phyloP scores from a whole-genome alignment of 345 rosid genomes.

The Bruguiera gymnorhiza region DNA sequence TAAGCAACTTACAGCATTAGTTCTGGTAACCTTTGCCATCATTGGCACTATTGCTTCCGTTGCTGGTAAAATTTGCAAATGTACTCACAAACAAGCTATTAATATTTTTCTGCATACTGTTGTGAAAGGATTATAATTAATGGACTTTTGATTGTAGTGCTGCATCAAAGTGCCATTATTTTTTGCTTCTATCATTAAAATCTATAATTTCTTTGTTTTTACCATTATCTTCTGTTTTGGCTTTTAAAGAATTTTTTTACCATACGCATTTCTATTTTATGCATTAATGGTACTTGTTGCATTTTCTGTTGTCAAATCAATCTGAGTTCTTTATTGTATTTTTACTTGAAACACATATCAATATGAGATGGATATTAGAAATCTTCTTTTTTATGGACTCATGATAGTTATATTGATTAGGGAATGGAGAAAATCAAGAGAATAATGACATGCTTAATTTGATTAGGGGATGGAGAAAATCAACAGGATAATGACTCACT shows the following conservation, averaged over 20 bases:
- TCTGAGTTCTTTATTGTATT: background rate
- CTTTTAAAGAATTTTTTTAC: background rate
- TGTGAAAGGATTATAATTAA: too few species aligned
- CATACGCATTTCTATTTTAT: background rate
- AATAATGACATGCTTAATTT: background rate
- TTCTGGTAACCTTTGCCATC: too few species aligned
- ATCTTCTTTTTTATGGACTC: background rate
- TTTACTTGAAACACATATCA: background rate
- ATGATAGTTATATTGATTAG: background rate
- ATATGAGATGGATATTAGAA: background rate
- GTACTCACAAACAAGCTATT: too few species aligned
- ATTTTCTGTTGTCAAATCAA: background rate
- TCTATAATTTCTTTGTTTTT: slow-evolving; percentile 6
- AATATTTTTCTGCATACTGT: too few species aligned
- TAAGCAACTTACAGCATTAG: too few species aligned
- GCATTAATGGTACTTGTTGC: background rate
- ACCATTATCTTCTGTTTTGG: slow-evolving; percentile 2
- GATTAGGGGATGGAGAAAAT: background rate
- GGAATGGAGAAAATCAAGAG: background rate
- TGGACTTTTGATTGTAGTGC: too few species aligned
- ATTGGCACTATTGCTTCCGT: too few species aligned
- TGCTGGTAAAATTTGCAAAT: too few species aligned
- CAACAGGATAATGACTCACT: slow-evolving; percentile 1
- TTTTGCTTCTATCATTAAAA: background rate
- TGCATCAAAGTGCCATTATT: too few species aligned